These are phyloP conservation scores for Yarrowia bubula DNA, from an alignment of 805 yeast genomes.

Conservation along the genomic window DNA sequence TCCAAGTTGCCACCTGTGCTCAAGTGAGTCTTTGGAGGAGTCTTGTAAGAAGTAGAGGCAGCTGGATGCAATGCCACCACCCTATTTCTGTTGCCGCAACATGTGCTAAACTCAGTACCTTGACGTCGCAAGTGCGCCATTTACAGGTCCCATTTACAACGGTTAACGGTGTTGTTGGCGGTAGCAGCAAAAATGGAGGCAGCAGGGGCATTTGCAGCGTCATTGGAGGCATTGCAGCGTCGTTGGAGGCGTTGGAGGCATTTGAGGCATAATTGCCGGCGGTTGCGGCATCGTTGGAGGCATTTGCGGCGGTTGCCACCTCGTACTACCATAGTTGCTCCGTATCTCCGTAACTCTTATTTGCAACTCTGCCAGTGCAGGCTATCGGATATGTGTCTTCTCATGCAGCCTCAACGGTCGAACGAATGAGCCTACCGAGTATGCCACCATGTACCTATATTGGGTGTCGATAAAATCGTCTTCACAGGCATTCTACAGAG, in stretches of 20 bases:
- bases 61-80: no score
- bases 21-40: no score
- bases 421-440: neutral
- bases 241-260: neutral
- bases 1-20: no score
- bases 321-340: neutral
- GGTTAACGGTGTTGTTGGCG: neutral
- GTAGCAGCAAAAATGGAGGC: no score
- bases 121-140: neutral
- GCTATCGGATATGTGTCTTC: neutral
- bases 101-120: neutral
- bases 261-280: neutral
- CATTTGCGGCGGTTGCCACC: no score
- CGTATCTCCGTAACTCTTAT: slow-evolving; percentile 5
- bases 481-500: no score
- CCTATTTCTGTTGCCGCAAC: neutral
- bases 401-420: slow-evolving; percentile 1
- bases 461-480: no score
- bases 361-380: neutral
- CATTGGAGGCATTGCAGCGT: neutral
- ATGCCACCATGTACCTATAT: no score
- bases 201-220: neutral
- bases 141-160: neutral
- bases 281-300: no score
- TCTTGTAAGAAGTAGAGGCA: no score